A percentile compares a stretch with the other conserved stretches of the same genome.
Conservation (phyloP, 2,329 filamentous ascomycete genomes). For the Colletotrichum sidae region DNA sequence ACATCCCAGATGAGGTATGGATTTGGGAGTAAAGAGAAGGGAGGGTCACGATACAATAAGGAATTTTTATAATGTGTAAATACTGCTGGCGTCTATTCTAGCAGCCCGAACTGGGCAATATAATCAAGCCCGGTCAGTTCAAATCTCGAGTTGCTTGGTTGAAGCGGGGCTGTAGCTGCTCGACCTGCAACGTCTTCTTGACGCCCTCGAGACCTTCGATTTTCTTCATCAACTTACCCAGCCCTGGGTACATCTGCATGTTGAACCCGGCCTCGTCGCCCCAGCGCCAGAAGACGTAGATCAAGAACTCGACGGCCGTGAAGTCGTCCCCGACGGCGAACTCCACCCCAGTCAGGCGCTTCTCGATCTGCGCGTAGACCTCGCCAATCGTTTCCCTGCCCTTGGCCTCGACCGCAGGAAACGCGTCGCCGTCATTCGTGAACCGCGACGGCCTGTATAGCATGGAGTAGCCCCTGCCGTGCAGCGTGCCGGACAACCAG, state of each 20-base stretch:
- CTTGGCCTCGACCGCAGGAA: conserved; percentile 34
- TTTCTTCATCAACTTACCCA: not conserved
- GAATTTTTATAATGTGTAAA: conserved; percentile 31
- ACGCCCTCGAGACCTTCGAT: not conserved
- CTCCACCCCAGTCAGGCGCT: not conserved
- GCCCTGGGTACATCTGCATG: not conserved
- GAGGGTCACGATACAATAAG: too few relatives aligned
- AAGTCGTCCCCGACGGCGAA: not conserved
- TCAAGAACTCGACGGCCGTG: not conserved
- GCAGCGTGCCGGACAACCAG: conserved; percentile 48
- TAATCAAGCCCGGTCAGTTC: not conserved
- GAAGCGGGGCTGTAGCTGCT: not conserved
- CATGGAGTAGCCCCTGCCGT: conserved; percentile 44
- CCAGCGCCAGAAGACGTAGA: conserved; percentile 11
- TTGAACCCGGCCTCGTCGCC: not conserved
- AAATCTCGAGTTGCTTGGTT: too few relatives aligned
- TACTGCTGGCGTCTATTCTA: not conserved
- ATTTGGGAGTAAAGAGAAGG: conserved; percentile 46
- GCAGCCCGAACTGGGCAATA: not conserved
- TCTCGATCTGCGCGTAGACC: conserved; percentile 39
- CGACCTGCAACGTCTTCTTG: not conserved
- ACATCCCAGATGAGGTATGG: conserved; percentile 47
- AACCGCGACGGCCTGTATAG: conserved; percentile 44
- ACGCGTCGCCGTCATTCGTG: conserved; percentile 37
- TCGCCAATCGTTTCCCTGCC: conserved; percentile 34